Evolutionary conservation across 192 early-diverging fungal species (phyloP), one percentile per base, ranked within the genome.

Genomic region (Podila epigama): DNA sequence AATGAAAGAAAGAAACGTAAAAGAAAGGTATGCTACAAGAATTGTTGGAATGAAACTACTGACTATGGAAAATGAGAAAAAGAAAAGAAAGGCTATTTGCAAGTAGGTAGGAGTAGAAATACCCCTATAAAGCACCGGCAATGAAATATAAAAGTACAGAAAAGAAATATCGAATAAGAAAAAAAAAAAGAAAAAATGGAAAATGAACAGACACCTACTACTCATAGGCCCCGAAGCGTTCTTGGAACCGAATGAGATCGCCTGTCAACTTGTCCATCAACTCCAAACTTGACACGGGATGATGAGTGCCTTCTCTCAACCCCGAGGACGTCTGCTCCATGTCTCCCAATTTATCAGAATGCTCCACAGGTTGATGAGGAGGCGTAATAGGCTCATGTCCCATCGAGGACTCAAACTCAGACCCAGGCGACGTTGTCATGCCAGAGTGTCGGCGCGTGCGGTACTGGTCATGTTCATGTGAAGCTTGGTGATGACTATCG

Each of bases 241-340:
- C 75, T 48, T 87, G 85, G 68, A 87, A 87, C 20, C 80, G 80
- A 34, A 83, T 78, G 54, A 87, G 31, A 48, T 87, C 85, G 18
- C 85, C 75, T 15, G 81, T 82, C 27, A 87, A 59, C 35, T 75
- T 71, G 68, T 87, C 81, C 83, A 87, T 79, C 44, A 87, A 60
- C n/a, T 87, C 85, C 18, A 87, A n/a, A 36, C 73, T 77, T 9
- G 35, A 41, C 20, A 59, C 22, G 10, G 48, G 4, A 13, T 5
- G 48, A 6, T 6, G 15, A 0, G 70, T 65, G 4, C 33, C 29
- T 32, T 4, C 27, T 6, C 18, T 7, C 15, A 58, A 12, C 2
- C 57, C 41, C 1, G 36, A 41, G 29, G 42, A 16, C 20, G 6
- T 27, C 28, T 58, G 55, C 4, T 34, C 44, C 25, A 29, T n/a